Conservation (phyloP, 1,284 basidiomycete genomes). For the Ceratobasidium sp. region DNA sequence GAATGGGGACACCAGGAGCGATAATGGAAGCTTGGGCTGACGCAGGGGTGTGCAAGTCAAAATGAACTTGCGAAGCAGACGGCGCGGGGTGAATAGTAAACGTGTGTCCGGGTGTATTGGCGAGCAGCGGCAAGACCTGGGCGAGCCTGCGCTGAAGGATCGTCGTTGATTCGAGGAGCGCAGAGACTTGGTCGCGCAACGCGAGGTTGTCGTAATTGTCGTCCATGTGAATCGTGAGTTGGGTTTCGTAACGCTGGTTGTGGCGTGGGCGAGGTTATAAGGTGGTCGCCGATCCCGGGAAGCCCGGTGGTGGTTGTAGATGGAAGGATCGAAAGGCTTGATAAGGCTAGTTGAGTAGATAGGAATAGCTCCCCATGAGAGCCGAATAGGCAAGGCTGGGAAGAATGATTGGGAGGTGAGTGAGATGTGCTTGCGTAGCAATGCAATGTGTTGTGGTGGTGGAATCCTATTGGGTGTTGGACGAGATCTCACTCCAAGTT, state of each 20-base stretch:
- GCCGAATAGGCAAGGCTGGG: too few relatives aligned
- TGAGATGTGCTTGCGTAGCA: too few relatives aligned
- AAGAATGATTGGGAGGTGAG: too few relatives aligned
- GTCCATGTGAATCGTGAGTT: constrained; percentile 8
- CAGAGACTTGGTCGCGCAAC: constrained; percentile 2
- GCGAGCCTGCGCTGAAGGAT: constrained; percentile 4
- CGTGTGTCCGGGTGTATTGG: neutral
- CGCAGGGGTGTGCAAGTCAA: neutral
- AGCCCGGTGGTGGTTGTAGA: neutral
- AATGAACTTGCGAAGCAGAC: neutral
- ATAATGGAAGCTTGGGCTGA: constrained; percentile 12
- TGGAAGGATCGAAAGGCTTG: neutral
- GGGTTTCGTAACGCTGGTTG: too few relatives aligned
- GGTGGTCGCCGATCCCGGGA: neutral
- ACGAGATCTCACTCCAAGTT: too few relatives aligned
- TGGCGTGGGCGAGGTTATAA: neutral
- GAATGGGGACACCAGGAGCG: constrained; percentile 12
- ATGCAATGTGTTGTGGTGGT: too few relatives aligned
- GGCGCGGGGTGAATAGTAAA: neutral
- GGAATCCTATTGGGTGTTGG: too few relatives aligned
- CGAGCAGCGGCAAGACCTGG: neutral
- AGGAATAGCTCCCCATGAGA: too few relatives aligned
- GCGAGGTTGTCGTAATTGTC: too few relatives aligned
- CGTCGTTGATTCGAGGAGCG: constrained; percentile 15
- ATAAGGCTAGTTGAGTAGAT: too few relatives aligned